These are phyloP conservation scores for Leersia perrieri DNA, from an alignment of 176 grass and related monocot genomes.

Conservation along the genomic window DNA sequence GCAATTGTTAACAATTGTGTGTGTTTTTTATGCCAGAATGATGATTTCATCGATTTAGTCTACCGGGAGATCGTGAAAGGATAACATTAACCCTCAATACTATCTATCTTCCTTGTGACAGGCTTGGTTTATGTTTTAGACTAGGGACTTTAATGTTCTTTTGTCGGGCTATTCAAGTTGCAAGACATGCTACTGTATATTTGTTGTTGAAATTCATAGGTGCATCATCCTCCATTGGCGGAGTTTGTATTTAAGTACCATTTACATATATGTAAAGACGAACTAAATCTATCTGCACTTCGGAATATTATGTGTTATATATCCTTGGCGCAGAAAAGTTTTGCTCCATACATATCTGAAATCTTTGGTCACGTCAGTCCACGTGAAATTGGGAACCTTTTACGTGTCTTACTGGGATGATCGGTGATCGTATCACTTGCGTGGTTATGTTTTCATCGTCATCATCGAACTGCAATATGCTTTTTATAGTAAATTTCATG, in stretches of 20 bases:
- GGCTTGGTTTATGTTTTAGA: conserved; percentile 4
- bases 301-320: background rate
- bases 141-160: background rate
- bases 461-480: too few relatives aligned
- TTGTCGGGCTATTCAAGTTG: background rate
- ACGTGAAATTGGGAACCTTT: background rate
- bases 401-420: background rate
- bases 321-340: conserved; percentile 18
- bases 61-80: conserved; percentile 54
- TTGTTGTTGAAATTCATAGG: conserved; percentile 5
- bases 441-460: too few relatives aligned
- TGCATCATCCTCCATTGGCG: background rate
- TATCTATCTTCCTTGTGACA: background rate
- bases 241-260: conserved; percentile 19
- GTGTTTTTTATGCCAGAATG: conserved; percentile 34
- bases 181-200: conserved; percentile 24
- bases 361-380: background rate
- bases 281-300: background rate
- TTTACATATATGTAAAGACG: conserved; percentile 27
- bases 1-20: background rate
- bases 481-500: too few relatives aligned
- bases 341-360: background rate
- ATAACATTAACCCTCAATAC: conserved; percentile 25
- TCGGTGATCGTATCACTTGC: background rate
- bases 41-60: conserved; percentile 53